These are phyloP conservation scores for Gymnopus androsaceus DNA, from an alignment of 1,284 basidiomycete species.

Conservation along the genomic window DNA sequence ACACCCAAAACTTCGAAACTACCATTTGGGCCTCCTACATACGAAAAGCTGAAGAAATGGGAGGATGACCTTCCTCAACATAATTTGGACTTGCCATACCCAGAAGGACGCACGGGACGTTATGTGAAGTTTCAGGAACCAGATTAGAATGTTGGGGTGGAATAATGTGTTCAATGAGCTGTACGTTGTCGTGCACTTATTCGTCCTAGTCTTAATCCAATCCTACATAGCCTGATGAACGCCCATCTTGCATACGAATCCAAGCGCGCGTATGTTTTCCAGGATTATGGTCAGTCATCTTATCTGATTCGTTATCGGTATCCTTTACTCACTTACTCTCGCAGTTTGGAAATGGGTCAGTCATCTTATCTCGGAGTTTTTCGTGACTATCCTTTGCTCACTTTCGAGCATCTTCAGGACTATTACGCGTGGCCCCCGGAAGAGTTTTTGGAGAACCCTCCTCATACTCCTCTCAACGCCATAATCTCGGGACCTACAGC, in stretches of 20 bases:
- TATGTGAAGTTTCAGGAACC: slow-evolving; percentile 46
- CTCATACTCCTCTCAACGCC: slow-evolving; percentile 37
- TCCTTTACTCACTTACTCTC: too few species aligned
- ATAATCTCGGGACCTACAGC: slow-evolving; percentile 40
- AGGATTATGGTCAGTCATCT: slow-evolving; percentile 40
- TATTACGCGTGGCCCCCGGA: slow-evolving; percentile 35
- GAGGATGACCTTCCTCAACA: slow-evolving; percentile 46
- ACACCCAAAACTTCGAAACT: too few species aligned
- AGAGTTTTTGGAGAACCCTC: slow-evolving; percentile 25
- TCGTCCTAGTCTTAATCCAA: not conserved
- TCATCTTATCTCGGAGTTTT: too few species aligned
- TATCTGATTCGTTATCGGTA: too few species aligned
- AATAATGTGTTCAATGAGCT: slow-evolving; percentile 48
- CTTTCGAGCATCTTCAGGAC: too few species aligned
- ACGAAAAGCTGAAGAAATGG: slow-evolving; percentile 36
- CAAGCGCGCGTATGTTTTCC: slow-evolving; percentile 48
- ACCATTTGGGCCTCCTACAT: slow-evolving; percentile 37
- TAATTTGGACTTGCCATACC: slow-evolving; percentile 40
- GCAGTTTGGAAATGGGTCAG: too few species aligned
- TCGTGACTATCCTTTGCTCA: too few species aligned
- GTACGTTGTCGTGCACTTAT: slow-evolving; percentile 34
- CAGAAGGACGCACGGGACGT: slow-evolving; percentile 44
- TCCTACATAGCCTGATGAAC: slow-evolving; percentile 42
- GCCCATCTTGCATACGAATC: slow-evolving; percentile 47
- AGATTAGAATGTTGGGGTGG: slow-evolving; percentile 43